These are phyloP conservation scores for Leccinum subfulvum DNA, from an alignment of 1,284 basidiomycete genomes.

Conservation along the genomic window DNA sequence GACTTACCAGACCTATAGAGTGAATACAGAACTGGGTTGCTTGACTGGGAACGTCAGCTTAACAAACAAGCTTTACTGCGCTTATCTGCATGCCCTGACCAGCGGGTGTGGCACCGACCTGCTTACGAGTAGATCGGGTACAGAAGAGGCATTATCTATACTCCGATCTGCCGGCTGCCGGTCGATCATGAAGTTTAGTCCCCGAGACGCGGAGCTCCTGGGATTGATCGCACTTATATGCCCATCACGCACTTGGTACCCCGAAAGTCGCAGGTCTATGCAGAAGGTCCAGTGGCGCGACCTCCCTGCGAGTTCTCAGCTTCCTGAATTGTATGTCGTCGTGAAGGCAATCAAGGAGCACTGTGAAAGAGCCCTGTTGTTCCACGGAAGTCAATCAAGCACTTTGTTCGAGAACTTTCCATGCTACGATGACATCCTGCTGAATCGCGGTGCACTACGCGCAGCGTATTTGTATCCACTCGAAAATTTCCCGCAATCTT, in stretches of 20 bases:
- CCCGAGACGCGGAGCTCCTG: constrained; percentile 34
- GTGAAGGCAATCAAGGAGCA: constrained; percentile 32
- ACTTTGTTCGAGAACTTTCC: constrained; percentile 8
- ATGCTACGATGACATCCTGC: constrained; percentile 7
- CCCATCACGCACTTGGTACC: constrained; percentile 39
- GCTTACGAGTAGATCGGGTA: constrained; percentile 44
- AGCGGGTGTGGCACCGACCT: constrained; percentile 42
- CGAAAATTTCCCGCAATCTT: not conserved
- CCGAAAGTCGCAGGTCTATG: constrained; percentile 36
- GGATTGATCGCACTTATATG: constrained; percentile 35
- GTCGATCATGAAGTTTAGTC: constrained; percentile 39
- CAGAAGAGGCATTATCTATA: constrained; percentile 43
- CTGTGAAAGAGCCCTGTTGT: constrained; percentile 16
- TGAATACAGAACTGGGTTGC: constrained; percentile 40
- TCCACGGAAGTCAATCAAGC: constrained; percentile 1
- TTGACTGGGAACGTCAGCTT: constrained; percentile 37
- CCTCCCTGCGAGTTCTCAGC: constrained; percentile 31
- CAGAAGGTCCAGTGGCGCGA: constrained; percentile 26
- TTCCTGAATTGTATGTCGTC: constrained; percentile 28
- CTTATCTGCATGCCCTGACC: constrained; percentile 47
- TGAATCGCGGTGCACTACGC: constrained; percentile 13
- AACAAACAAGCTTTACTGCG: constrained; percentile 37
- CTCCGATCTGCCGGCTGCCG: constrained; percentile 38
- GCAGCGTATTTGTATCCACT: constrained; percentile 7
- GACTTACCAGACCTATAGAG: constrained; percentile 38